Base-by-base conservation (phyloP, 1,284 basidiomycete species). In the Sutorius eximius region DNA sequence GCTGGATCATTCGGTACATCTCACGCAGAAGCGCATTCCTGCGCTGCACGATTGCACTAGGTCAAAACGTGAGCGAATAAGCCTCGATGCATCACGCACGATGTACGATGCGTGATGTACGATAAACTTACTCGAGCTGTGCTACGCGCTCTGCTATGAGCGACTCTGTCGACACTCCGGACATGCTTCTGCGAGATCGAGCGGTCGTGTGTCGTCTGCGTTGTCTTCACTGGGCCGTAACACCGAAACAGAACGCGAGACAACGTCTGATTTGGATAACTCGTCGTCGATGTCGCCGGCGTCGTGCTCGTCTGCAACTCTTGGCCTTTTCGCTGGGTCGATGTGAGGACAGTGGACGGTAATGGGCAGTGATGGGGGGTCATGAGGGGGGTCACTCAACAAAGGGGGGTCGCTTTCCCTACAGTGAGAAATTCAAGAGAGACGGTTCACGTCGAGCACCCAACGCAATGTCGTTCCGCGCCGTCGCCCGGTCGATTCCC, bases 1-100 rank as follows among this genome's bases (percentile, higher is more conserved):
- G 74, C 56, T 75, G 77, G 41, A 87, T 76, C 73, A 89, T 79
- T 49, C 73, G 70, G 70, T 82, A 86, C 82, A 89, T 83, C 68
- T 89, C 80, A 46, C 77, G 77, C 62, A 89, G 77, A 48, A 89
- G 76, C 50, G 75, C 82, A 81, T 86, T 83, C 67, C 87, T 75
- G 60, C 81, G 82, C 50, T 77, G 72, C 46, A 80, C 72, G 56
- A 89, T 83, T 59, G 75, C 76, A 65, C 87, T 89, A 59, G 18
- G 42, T 16, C 24, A 38, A 27, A 37, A 18, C 10, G 37, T 59
- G 6, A 43, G 49, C 16, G 5, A 29, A n/a, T 11, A 12, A 30
- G 40, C 24, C 5, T 3, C 4, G 24, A 6, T 5, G 6, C 24
- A 27, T 5, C 24, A 5, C 6, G 24, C 5, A 45, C 34, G 47